Conservation (phyloP, 805 yeast genomes). For the Hanseniaspora singularis region DNA sequence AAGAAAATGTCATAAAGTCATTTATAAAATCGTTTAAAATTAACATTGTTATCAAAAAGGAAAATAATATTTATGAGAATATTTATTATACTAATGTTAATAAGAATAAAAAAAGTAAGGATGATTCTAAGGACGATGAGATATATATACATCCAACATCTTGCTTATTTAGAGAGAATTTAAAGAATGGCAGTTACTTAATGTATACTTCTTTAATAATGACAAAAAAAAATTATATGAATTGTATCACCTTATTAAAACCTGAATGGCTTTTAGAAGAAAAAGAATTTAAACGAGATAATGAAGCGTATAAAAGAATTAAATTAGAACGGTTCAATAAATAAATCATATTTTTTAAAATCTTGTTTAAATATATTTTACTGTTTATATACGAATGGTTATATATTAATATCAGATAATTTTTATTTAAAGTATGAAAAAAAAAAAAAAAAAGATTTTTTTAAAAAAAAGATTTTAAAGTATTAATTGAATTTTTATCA, state of each 20-base stretch:
- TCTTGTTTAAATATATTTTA: too few relatives aligned
- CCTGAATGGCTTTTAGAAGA: conserved; percentile 62
- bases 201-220: conserved; percentile 69
- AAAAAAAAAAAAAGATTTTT: too few relatives aligned
- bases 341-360: too few relatives aligned
- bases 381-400: not conserved
- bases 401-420: too few relatives aligned
- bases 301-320: conserved; percentile 6
- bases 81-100: not conserved
- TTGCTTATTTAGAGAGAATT: conserved; percentile 39
- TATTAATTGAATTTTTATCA: too few relatives aligned
- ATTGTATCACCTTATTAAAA: conserved; percentile 70
- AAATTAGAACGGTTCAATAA: conserved; percentile 3
- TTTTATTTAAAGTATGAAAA: too few relatives aligned
- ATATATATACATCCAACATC: conserved; percentile 85
- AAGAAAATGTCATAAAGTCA: conserved; percentile 48
- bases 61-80: conserved; percentile 8
- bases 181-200: conserved; percentile 54
- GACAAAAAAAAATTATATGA: conserved; percentile 85
- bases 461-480: not conserved
- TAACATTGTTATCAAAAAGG: conserved; percentile 36
- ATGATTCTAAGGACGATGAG: conserved; percentile 46
- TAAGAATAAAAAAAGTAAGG: conserved; percentile 35
- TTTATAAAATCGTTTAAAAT: conserved; percentile 57
- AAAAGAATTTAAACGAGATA: conserved; percentile 9